phyloP scores from a whole-genome alignment of 768 basidiomycete species.

The Sistotremastrum suecicum region DNA sequence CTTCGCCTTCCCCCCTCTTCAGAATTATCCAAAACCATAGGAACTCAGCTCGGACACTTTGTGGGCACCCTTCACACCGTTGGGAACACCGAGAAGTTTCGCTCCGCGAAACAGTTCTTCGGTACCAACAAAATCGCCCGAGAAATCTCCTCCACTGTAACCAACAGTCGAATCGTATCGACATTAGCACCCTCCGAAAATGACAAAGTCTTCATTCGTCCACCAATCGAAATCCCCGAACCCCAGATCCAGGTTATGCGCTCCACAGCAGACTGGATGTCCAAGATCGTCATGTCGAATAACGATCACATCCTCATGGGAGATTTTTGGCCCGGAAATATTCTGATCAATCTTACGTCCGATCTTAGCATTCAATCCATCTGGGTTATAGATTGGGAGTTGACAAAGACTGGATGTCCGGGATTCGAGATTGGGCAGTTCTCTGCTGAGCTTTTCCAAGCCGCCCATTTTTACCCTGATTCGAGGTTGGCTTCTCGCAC shows the following conservation, averaged over 20 bases:
- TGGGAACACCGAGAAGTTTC: conserved; percentile 21
- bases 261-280: conserved; percentile 17
- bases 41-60: conserved; percentile 39
- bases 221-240: conserved; percentile 25
- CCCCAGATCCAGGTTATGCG: conserved; percentile 22
- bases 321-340: conserved; percentile 64
- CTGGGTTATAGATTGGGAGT: conserved; percentile 53
- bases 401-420: conserved; percentile 40
- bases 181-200: not conserved
- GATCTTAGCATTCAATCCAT: conserved; percentile 22
- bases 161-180: no score
- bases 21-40: conserved; percentile 28
- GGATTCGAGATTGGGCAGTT: conserved; percentile 53
- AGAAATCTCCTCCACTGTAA: no score
- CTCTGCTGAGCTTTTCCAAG: conserved; percentile 40
- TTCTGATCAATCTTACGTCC: conserved; percentile 29
- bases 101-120: no score
- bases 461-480: conserved; percentile 32
- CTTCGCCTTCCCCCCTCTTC: conserved; percentile 16
- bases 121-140: no score
- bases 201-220: conserved; percentile 8
- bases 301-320: conserved; percentile 35
- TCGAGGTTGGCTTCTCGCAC: conserved; percentile 21
- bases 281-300: conserved; percentile 17
- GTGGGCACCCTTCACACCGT: conserved; percentile 37